Evolutionary conservation across 139 green algal genomes (phyloP).

Genomic region (Coelastrella sp.): DNA sequence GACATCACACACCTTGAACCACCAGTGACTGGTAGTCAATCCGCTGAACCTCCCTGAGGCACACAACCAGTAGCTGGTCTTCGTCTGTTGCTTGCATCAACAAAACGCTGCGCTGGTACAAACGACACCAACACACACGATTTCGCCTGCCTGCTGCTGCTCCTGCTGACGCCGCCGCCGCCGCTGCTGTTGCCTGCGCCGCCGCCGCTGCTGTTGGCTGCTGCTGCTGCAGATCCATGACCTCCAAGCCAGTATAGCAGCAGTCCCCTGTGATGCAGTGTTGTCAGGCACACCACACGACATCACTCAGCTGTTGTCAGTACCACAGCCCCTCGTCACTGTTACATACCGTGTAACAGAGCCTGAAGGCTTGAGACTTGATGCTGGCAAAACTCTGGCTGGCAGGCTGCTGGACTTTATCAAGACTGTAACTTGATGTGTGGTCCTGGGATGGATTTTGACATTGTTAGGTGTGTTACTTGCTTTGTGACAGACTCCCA

Average conservation of each 20-base stretch:
- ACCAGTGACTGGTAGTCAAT: too few species aligned
- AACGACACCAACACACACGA: too few species aligned
- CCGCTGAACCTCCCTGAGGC: too few species aligned
- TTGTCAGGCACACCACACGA: constrained; percentile 41
- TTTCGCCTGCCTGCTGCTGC: background rate
- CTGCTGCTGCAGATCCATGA: constrained; percentile 19
- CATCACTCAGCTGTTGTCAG: constrained; percentile 6
- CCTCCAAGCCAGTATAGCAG: constrained; percentile 36
- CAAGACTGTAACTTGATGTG: background rate
- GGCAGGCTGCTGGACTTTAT: background rate
- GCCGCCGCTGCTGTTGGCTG: background rate
- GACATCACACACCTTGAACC: constrained; percentile 4
- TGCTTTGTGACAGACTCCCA: too few species aligned
- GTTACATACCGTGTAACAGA: constrained; percentile 23
- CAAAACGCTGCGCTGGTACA: too few species aligned
- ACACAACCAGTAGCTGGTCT: too few species aligned
- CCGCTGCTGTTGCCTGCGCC: background rate
- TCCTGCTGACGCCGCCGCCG: background rate
- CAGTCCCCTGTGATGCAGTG: constrained; percentile 19
- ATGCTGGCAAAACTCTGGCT: background rate
- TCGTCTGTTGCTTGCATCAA: background rate
- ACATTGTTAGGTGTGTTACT: too few species aligned
- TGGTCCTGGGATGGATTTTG: too few species aligned
- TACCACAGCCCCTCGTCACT: constrained; percentile 21
- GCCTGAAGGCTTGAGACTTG: background rate